These are phyloP conservation scores for Sugiyamaella japonica DNA, from an alignment of 1,139 yeast genomes.

Conservation along the genomic window DNA sequence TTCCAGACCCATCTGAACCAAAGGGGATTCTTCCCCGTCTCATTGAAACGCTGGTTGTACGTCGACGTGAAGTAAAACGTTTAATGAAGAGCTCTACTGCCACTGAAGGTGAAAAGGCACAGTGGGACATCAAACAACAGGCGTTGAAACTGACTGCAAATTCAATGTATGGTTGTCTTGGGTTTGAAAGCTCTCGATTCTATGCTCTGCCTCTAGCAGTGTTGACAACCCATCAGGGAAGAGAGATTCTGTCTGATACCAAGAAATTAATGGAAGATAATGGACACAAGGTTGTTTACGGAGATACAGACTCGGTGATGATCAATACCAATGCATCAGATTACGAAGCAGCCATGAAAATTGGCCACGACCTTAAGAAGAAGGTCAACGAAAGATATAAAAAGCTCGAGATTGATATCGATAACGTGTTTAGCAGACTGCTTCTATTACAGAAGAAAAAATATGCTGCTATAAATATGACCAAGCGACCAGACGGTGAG, in stretches of 20 bases:
- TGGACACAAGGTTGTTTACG: conserved; percentile 85
- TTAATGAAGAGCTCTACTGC: conserved; percentile 75
- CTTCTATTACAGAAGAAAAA: conserved; percentile 95
- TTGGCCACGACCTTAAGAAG: conserved; percentile 82
- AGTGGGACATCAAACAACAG: conserved; percentile 90
- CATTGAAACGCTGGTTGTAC: conserved; percentile 76
- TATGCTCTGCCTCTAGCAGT: conserved; percentile 96
- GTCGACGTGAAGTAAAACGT: conserved; percentile 92
- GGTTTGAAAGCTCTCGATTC: conserved; percentile 86
- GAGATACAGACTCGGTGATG: conserved; percentile 99
- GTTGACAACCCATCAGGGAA: conserved; percentile 92
- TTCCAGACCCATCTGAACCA: conserved; percentile 58
- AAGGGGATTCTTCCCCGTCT: conserved; percentile 88
- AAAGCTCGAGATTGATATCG: conserved; percentile 89
- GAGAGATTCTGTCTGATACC: conserved; percentile 93
- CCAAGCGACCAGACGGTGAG: conserved; percentile 48
- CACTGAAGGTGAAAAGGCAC: conserved; percentile 56
- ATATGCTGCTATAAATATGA: conserved; percentile 84
- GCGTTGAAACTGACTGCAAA: conserved; percentile 96
- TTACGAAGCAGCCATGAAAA: conserved; percentile 70
- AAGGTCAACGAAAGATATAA: conserved; percentile 87
- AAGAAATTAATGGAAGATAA: conserved; percentile 86
- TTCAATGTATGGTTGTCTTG: conserved; percentile 99
- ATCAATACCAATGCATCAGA: conserved; percentile 81
- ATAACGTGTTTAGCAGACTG: conserved; percentile 83